Percentiles rank a stretch among this genome's conserved stretches.
These are phyloP conservation scores for Aegilops tauschii DNA, from an alignment of 176 grass and related monocot species.

Conservation along the genomic window DNA sequence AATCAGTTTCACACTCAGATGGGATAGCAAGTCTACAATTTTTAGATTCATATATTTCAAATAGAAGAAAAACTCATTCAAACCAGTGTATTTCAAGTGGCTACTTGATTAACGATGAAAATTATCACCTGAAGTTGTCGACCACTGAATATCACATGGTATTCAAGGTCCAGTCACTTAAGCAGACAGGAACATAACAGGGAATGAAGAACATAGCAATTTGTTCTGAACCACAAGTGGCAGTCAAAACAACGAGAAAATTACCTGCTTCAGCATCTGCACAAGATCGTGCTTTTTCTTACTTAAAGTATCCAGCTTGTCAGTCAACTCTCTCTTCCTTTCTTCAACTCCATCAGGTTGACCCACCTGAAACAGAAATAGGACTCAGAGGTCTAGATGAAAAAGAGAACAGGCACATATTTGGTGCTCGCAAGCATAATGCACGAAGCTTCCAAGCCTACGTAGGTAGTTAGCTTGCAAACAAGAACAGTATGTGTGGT, in stretches of 20 bases:
- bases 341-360: slow-evolving; percentile 43
- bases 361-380: slow-evolving; percentile 33
- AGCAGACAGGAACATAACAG: background rate
- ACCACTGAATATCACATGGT: background rate
- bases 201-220: background rate
- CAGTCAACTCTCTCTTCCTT: slow-evolving; percentile 63
- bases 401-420: background rate
- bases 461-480: no score
- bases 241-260: slow-evolving; percentile 1
- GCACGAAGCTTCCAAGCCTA: no score
- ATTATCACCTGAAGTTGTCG: background rate
- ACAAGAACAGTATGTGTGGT: background rate
- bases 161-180: no score
- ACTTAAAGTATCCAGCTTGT: slow-evolving; percentile 67
- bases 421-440: background rate
- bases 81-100: background rate
- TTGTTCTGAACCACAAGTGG: background rate
- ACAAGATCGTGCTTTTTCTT: slow-evolving; percentile 96
- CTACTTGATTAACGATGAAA: background rate
- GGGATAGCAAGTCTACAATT: background rate
- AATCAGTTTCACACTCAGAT: background rate
- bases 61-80: background rate
- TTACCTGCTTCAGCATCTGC: slow-evolving; percentile 99
- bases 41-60: background rate
- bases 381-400: background rate